A percentile compares a stretch with the other conserved stretches of the same genome.
These are phyloP conservation scores for Pythium coloratum DNA, from an alignment of 352 stramenopile genomes.

Conservation along the genomic window DNA sequence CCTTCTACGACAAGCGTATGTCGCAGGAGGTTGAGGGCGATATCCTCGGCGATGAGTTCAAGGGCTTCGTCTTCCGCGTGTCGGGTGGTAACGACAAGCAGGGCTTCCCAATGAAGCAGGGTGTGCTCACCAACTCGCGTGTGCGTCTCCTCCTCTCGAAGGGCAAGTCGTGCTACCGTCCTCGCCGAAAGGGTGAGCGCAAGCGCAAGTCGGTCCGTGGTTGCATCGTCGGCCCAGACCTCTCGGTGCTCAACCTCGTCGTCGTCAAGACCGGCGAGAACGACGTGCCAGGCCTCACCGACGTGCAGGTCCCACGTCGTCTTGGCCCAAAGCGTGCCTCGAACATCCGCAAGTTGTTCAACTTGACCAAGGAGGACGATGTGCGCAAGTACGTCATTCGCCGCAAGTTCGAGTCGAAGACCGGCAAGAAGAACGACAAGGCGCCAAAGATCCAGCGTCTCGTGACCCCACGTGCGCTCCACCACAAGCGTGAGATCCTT, in stretches of 20 bases:
- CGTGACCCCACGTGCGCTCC: conserved; percentile 96
- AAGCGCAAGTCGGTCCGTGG: conserved; percentile 99
- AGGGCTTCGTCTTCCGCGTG: conserved; percentile 99
- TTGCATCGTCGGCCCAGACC: conserved; percentile 99
- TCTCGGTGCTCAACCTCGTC: conserved; percentile 99
- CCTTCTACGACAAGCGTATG: conserved; percentile 99
- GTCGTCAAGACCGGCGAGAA: conserved; percentile 97
- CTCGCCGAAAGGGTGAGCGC: conserved; percentile 95
- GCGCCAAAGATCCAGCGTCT: conserved; percentile 99
- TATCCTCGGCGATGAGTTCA: conserved; percentile 99
- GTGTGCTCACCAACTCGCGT: conserved; percentile 98
- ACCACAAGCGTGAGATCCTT: conserved; percentile 94
- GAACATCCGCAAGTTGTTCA: conserved; percentile 99
- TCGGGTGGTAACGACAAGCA: conserved; percentile 99
- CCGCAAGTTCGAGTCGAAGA: conserved; percentile 99
- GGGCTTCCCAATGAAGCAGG: conserved; percentile 99
- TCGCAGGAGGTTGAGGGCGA: conserved; percentile 98
- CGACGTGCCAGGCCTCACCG: conserved; percentile 96
- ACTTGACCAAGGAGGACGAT: conserved; percentile 99
- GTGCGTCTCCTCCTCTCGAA: conserved; percentile 98
- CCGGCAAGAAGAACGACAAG: conserved; percentile 98
- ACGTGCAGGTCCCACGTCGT: conserved; percentile 95
- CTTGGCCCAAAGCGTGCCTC: conserved; percentile 99
- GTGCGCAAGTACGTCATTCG: conserved; percentile 99
- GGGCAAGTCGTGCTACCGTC: conserved; percentile 97